Percentiles rank a stretch among this genome's conserved stretches.
Evolutionary conservation across 352 stramenopile genomes (phyloP).

Genomic region (Aphanomyces cochlioides): DNA sequence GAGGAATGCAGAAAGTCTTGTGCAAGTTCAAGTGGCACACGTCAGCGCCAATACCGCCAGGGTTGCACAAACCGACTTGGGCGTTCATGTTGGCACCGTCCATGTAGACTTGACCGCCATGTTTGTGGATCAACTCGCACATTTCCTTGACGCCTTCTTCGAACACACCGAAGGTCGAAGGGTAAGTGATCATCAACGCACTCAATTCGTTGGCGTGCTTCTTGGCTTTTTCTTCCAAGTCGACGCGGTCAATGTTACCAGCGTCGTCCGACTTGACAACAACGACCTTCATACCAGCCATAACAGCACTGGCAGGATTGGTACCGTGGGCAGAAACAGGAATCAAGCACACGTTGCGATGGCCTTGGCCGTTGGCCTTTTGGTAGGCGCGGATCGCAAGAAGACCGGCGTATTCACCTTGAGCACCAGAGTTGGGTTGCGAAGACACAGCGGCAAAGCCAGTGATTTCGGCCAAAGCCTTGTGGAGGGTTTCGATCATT

Average conservation of each 20-base stretch:
- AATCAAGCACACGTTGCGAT: constrained; percentile 98
- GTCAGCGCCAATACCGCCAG: constrained; percentile 95
- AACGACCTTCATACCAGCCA: constrained; percentile 98
- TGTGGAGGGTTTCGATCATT: constrained; percentile 96
- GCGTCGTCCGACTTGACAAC: constrained; percentile 95
- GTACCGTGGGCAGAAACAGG: constrained; percentile 98
- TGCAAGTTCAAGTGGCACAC: constrained; percentile 99
- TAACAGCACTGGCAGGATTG: constrained; percentile 96
- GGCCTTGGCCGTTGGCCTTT: constrained; percentile 81
- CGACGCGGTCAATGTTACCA: constrained; percentile 95
- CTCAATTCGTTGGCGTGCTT: constrained; percentile 96
- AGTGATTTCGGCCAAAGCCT: constrained; percentile 96
- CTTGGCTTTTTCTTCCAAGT: constrained; percentile 93
- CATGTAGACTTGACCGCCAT: constrained; percentile 99
- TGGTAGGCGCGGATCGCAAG: constrained; percentile 97
- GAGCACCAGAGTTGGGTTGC: constrained; percentile 97
- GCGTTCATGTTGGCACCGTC: constrained; percentile 99
- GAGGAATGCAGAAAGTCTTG: constrained; percentile 99
- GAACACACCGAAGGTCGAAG: constrained; percentile 98
- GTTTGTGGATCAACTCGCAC: constrained; percentile 91
- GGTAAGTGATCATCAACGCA: constrained; percentile 99
- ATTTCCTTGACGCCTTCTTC: constrained; percentile 98
- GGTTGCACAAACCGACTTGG: constrained; percentile 96
- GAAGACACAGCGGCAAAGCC: constrained; percentile 96
- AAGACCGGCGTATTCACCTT: constrained; percentile 97